Conservation (phyloP, 805 yeast genomes). For the Zygoascus flipseniorum region DNA sequence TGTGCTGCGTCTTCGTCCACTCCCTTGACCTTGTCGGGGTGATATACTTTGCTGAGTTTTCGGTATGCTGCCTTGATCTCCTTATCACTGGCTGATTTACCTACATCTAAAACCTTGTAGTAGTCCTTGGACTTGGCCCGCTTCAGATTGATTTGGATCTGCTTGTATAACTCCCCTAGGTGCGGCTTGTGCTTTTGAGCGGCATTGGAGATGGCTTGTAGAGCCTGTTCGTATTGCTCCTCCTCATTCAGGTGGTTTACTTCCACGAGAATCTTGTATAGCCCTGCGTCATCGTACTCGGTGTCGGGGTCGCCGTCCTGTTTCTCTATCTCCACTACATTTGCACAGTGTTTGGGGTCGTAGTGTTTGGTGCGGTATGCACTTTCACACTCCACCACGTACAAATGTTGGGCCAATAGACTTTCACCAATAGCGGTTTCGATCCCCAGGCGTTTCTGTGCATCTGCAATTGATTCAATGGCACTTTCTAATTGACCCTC, state of each 20-base stretch:
- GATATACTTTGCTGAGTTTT: conserved; percentile 66
- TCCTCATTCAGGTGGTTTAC: conserved; percentile 13
- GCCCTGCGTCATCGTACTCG: conserved; percentile 13
- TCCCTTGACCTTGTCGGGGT: conserved; percentile 84
- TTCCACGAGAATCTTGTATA: conserved; percentile 15
- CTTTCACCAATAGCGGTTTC: conserved; percentile 1
- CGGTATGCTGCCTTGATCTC: conserved; percentile 79
- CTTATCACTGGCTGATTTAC: conserved; percentile 56
- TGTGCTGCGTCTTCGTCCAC: conserved; percentile 61
- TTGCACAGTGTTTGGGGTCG: conserved; percentile 7
- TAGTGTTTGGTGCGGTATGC: conserved; percentile 26
- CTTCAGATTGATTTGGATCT: conserved; percentile 13
- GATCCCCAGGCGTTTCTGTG: not conserved
- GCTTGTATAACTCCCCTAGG: not conserved
- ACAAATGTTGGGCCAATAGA: conserved; percentile 25
- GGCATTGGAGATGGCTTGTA: conserved; percentile 11
- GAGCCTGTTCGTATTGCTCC: conserved; percentile 18
- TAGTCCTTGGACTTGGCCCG: conserved; percentile 52
- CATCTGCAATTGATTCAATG: not conserved
- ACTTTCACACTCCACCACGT: conserved; percentile 36
- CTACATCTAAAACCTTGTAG: conserved; percentile 67
- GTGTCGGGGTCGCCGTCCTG: conserved; percentile 24
- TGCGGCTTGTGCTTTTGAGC: conserved; percentile 5
- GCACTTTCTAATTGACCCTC: conserved; percentile 5
- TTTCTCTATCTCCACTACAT: not conserved